phyloP scores from a whole-genome alignment of 202 grass and related monocot genomes.

The Alloteropsis angusta region DNA sequence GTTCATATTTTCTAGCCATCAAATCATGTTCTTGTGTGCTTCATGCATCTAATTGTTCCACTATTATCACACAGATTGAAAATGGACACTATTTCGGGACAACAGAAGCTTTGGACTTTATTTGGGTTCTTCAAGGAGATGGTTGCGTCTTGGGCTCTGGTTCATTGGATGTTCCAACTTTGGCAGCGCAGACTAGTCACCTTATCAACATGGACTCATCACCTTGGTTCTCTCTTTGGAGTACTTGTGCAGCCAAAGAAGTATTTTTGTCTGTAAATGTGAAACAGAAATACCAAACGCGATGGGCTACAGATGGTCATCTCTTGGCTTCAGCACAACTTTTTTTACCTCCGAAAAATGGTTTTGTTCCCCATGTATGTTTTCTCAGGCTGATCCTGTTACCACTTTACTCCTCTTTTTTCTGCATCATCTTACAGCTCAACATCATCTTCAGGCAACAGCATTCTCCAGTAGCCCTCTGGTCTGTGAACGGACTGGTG shows the following conservation, averaged over 20 bases:
- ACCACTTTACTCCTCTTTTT: background rate
- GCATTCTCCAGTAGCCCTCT: constrained; percentile 38
- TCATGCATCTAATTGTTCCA: background rate
- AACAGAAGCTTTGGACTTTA: constrained; percentile 68
- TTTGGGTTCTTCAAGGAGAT: constrained; percentile 77
- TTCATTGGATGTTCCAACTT: constrained; percentile 41
- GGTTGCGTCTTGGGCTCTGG: constrained; percentile 58
- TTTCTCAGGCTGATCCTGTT: constrained; percentile 1
- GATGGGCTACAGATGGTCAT: constrained; percentile 66
- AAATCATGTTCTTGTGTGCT: background rate
- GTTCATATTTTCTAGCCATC: background rate
- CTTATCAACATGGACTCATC: constrained; percentile 54
- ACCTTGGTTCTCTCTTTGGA: constrained; percentile 59
- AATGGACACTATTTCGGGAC: constrained; percentile 67
- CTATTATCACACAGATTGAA: constrained; percentile 52
- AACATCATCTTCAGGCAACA: constrained; percentile 46
- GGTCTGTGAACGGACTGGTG: constrained; percentile 34
- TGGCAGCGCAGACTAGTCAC: constrained; percentile 56
- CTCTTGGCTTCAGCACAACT: constrained; percentile 78
- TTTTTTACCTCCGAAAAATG: constrained; percentile 51
- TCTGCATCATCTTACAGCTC: constrained; percentile 23
- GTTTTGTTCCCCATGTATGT: constrained; percentile 51
- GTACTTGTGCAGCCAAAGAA: constrained; percentile 41
- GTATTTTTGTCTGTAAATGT: constrained; percentile 66
- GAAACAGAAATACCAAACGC: constrained; percentile 50